Percentiles rank a stretch among this genome's conserved stretches.
phyloP scores from a whole-genome alignment of 768 basidiomycete genomes.

The Plicaturopsis crispa region DNA sequence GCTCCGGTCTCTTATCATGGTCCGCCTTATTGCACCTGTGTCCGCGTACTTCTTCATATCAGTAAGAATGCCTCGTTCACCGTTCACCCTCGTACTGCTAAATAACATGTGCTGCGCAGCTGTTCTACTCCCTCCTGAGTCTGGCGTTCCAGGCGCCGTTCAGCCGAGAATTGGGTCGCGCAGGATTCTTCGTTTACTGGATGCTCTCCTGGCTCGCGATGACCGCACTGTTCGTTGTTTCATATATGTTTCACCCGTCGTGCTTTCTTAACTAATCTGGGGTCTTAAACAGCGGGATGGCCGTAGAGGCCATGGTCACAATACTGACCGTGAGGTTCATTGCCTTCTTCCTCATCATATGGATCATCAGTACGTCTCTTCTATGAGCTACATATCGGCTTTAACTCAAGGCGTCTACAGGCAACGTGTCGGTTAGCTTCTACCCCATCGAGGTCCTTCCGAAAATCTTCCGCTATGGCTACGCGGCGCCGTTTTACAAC shows the following conservation, averaged over 20 bases:
- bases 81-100: too few relatives aligned
- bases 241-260: background rate
- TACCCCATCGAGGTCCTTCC: slow-evolving; percentile 57
- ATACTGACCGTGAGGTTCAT: slow-evolving; percentile 45
- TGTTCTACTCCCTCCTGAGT: slow-evolving; percentile 52
- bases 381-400: background rate
- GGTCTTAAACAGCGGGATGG: slow-evolving; percentile 47
- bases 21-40: slow-evolving; percentile 32
- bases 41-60: slow-evolving; percentile 34
- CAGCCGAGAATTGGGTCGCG: slow-evolving; percentile 37
- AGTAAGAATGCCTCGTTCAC: too few relatives aligned
- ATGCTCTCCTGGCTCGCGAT: slow-evolving; percentile 56
- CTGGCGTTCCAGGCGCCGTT: slow-evolving; percentile 56
- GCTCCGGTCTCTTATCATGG: slow-evolving; percentile 26
- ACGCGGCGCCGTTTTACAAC: slow-evolving; percentile 68
- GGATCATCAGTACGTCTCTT: slow-evolving; percentile 48
- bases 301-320: slow-evolving; percentile 51
- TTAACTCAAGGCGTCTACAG: slow-evolving; percentile 18
- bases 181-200: slow-evolving; percentile 61
- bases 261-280: background rate
- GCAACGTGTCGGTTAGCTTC: slow-evolving; percentile 48
- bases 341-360: slow-evolving; percentile 53
- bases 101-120: slow-evolving; percentile 21
- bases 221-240: slow-evolving; percentile 39
- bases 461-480: slow-evolving; percentile 55